A percentile compares a stretch with the other conserved stretches of the same genome.
Evolutionary conservation across 139 green algal genomes (phyloP).

Genomic region (Chlamydomonas schloesseri): DNA sequence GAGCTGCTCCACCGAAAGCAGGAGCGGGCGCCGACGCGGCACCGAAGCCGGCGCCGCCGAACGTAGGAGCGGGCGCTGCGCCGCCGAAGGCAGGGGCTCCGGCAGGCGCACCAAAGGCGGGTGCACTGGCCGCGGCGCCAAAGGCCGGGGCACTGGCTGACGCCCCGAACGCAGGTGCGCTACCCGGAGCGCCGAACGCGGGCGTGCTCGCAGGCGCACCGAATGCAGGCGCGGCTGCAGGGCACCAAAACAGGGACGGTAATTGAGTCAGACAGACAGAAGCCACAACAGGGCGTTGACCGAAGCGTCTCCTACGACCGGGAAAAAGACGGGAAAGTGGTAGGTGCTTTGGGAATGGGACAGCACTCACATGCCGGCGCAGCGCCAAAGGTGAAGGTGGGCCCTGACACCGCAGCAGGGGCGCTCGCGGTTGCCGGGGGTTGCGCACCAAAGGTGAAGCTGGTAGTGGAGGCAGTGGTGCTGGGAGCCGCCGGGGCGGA

Average conservation of each 20-base stretch:
- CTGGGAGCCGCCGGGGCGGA: background rate
- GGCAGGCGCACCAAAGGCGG: background rate
- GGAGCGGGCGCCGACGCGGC: background rate
- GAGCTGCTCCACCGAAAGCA: background rate
- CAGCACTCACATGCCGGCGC: background rate
- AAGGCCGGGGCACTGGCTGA: too few species aligned
- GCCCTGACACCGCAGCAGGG: background rate
- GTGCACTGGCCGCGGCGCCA: background rate
- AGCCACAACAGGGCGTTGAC: too few species aligned
- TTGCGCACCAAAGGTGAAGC: background rate
- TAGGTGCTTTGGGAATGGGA: too few species aligned
- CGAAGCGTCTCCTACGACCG: too few species aligned
- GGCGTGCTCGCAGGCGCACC: background rate
- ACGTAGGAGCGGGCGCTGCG: background rate
- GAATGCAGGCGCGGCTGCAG: conserved; percentile 1
- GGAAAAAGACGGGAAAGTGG: too few species aligned
- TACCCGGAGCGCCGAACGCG: background rate
- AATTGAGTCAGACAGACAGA: too few species aligned
- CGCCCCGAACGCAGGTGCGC: background rate
- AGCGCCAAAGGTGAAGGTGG: conserved; percentile 4
- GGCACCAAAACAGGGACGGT: too few species aligned
- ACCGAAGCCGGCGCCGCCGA: background rate
- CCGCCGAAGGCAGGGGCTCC: background rate
- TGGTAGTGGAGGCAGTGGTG: background rate
- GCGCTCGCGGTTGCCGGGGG: background rate